A percentile compares a stretch with the other conserved stretches of the same genome.
Conservation (phyloP, 202 grass and related monocot genomes). For the Hordeum pubiflorum region DNA sequence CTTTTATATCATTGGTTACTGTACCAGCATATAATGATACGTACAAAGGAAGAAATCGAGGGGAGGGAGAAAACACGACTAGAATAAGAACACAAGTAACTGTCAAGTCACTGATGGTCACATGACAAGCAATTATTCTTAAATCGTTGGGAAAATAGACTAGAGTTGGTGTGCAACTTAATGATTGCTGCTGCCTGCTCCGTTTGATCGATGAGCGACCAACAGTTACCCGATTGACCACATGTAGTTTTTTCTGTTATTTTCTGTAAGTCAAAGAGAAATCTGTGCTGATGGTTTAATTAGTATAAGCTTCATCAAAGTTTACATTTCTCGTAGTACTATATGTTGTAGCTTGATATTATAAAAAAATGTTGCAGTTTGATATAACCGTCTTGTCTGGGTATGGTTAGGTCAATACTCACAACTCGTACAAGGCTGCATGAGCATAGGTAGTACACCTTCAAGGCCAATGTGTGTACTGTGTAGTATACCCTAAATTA, state of each 20-base stretch:
- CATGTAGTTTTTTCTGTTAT: not conserved
- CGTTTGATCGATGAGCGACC: not conserved
- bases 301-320: not conserved
- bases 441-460: not conserved
- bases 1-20: constrained; percentile 20
- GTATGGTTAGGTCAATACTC: not conserved
- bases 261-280: not conserved
- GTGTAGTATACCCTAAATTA: not conserved
- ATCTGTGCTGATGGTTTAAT: not conserved
- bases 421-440: not conserved
- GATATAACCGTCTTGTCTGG: not conserved
- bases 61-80: constrained; percentile 4
- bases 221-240: not conserved
- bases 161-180: constrained; percentile 8
- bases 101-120: constrained; percentile 30
- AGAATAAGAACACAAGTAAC: constrained; percentile 34
- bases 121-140: constrained; percentile 17
- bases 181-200: constrained; percentile 20
- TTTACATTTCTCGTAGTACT: not conserved
- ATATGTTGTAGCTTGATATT: not conserved
- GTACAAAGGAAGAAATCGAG: not conserved
- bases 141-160: constrained; percentile 12
- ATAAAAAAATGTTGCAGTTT: not conserved
- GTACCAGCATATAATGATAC: not conserved
- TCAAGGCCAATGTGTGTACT: not conserved